phyloP scores from a whole-genome alignment of 2,329 filamentous ascomycete species.

The Aspergillus pseudotamarii region DNA sequence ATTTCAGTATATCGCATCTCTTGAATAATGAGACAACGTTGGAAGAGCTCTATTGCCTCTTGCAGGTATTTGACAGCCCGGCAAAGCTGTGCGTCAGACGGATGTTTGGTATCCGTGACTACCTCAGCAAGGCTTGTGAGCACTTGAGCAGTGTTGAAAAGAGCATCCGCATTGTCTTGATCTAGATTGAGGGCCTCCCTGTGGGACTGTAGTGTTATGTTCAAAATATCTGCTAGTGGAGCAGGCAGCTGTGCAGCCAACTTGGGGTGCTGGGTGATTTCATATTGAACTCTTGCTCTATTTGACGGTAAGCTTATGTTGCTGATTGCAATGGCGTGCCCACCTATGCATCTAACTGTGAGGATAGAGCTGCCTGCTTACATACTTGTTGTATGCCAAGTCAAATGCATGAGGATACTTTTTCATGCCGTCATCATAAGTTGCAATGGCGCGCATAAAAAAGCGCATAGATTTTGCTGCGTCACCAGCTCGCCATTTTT shows the following conservation, averaged over 20 bases:
- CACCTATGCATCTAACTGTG: not conserved
- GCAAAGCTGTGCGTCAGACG: constrained; percentile 42
- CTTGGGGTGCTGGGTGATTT: constrained; percentile 68
- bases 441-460: constrained; percentile 64
- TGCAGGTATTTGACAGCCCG: constrained; percentile 59
- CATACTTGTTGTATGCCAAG: constrained; percentile 73
- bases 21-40: constrained; percentile 58
- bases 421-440: constrained; percentile 65
- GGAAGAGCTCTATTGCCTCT: constrained; percentile 64
- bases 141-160: constrained; percentile 74
- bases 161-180: constrained; percentile 65
- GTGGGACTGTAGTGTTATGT: constrained; percentile 66
- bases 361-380: constrained; percentile 11
- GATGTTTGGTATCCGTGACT: constrained; percentile 55
- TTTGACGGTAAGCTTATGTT: constrained; percentile 15
- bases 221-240: constrained; percentile 57
- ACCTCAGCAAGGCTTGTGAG: constrained; percentile 67
- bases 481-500: constrained; percentile 75
- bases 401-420: constrained; percentile 67
- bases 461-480: constrained; percentile 64
- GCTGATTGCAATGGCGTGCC: not conserved
- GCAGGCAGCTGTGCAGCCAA: constrained; percentile 62
- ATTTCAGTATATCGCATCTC: constrained; percentile 52
- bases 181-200: constrained; percentile 62
- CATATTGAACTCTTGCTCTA: constrained; percentile 69